phyloP scores from a whole-genome alignment of 306 rosid genomes.

The Dalbergia cochinchinensis region DNA sequence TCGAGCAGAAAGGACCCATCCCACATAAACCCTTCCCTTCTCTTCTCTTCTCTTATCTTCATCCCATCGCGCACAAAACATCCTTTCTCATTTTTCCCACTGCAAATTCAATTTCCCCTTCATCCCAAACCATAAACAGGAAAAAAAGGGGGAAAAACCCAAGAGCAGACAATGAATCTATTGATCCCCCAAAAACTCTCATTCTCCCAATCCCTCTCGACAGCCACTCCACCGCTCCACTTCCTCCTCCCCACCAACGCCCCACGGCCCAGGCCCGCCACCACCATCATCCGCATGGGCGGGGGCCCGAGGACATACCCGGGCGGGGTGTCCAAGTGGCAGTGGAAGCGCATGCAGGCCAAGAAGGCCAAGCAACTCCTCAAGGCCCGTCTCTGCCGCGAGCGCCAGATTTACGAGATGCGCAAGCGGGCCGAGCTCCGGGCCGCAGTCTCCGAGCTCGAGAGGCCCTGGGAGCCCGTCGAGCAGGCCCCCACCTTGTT shows the following conservation, averaged over 20 bases:
- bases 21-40: no score
- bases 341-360: conserved; percentile 96
- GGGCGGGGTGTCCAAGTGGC: conserved; percentile 97
- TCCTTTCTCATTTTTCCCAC: not conserved
- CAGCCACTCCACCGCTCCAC: not conserved
- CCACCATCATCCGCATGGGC: conserved; percentile 85
- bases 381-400: conserved; percentile 83
- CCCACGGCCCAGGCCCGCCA: not conserved
- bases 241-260: not conserved
- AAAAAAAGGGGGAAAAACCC: not conserved
- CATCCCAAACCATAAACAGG: not conserved
- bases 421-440: conserved; percentile 91
- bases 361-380: conserved; percentile 86
- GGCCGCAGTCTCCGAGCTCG: conserved; percentile 90
- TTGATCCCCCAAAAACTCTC: conserved; percentile 6
- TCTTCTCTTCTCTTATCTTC: no score
- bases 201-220: not conserved
- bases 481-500: conserved; percentile 79
- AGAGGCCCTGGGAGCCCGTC: conserved; percentile 92
- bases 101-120: not conserved
- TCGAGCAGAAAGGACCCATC: no score
- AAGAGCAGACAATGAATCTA: not conserved
- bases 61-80: no score
- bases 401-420: conserved; percentile 96
- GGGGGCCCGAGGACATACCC: conserved; percentile 98